Evolutionary conservation across 2,329 filamentous ascomycete genomes (phyloP).

Genomic region (Mycosphaerella sp.): DNA sequence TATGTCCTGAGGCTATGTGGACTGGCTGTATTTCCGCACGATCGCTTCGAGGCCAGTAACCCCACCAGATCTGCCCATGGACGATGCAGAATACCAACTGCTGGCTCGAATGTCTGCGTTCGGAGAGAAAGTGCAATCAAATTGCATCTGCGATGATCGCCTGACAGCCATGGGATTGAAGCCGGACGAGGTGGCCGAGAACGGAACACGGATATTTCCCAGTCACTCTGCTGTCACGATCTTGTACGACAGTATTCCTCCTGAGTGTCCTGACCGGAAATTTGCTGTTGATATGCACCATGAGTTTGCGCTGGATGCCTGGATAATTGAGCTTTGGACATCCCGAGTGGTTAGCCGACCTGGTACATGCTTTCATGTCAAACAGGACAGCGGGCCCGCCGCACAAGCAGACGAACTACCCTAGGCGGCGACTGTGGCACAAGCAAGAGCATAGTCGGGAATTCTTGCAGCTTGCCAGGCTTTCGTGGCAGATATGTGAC

Average conservation of each 20-base stretch:
- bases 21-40: slow-evolving; percentile 23
- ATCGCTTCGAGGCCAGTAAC: slow-evolving; percentile 19
- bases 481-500: background rate
- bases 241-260: slow-evolving; percentile 19
- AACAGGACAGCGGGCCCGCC: slow-evolving; percentile 7
- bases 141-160: slow-evolving; percentile 19
- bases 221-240: slow-evolving; percentile 17
- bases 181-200: slow-evolving; percentile 18
- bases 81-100: slow-evolving; percentile 21
- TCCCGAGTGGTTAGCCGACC: slow-evolving; percentile 20
- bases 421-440: slow-evolving; percentile 17
- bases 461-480: slow-evolving; percentile 10
- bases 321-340: slow-evolving; percentile 18
- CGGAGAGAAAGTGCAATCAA: slow-evolving; percentile 22
- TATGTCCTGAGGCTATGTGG: slow-evolving; percentile 13
- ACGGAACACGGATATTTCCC: slow-evolving; percentile 20
- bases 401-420: slow-evolving; percentile 20
- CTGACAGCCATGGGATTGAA: slow-evolving; percentile 21
- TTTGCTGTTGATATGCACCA: slow-evolving; percentile 23
- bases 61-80: slow-evolving; percentile 20
- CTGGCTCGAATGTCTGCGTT: slow-evolving; percentile 19
- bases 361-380: slow-evolving; percentile 16
- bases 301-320: slow-evolving; percentile 22
- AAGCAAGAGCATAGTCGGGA: slow-evolving; percentile 14
- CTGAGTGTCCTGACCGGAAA: slow-evolving; percentile 13